phyloP scores from a whole-genome alignment of 768 basidiomycete species.

The Tephrocybe sp. region DNA sequence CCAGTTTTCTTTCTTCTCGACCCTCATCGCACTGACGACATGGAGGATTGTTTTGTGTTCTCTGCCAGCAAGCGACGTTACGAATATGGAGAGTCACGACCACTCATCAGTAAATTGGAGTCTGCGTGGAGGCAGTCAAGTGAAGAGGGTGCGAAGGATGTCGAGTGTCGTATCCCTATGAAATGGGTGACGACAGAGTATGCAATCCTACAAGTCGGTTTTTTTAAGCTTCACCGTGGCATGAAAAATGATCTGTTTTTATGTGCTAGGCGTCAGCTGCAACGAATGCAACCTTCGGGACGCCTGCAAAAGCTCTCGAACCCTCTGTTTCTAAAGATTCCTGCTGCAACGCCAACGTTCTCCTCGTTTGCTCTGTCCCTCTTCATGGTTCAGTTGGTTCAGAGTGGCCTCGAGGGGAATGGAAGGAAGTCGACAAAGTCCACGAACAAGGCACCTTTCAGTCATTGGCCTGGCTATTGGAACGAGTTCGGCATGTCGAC shows the following conservation, averaged over 20 bases:
- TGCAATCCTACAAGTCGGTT: constrained; percentile 63
- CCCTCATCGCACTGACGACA: constrained; percentile 76
- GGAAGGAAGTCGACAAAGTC: constrained; percentile 83
- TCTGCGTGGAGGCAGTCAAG: constrained; percentile 77
- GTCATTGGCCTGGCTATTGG: constrained; percentile 82
- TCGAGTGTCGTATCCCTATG: constrained; percentile 59
- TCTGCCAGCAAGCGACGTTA: constrained; percentile 75
- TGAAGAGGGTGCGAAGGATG: constrained; percentile 43
- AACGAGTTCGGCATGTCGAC: constrained; percentile 76
- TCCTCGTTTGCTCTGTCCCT: constrained; percentile 76
- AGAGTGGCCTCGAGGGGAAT: constrained; percentile 76
- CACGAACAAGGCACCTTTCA: constrained; percentile 84
- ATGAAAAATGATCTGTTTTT: not conserved
- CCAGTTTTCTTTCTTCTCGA: constrained; percentile 84
- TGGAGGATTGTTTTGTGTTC: constrained; percentile 83
- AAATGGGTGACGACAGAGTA: constrained; percentile 57
- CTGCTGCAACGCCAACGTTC: constrained; percentile 73
- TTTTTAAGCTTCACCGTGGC: constrained; percentile 5
- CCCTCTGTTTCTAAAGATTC: constrained; percentile 56
- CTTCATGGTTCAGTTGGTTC: constrained; percentile 67
- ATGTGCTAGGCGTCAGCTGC: constrained; percentile 48
- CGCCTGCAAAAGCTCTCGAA: constrained; percentile 54
- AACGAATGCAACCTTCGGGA: constrained; percentile 61
- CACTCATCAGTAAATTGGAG: constrained; percentile 72
- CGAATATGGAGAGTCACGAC: constrained; percentile 80